These are phyloP conservation scores for Blastomyces parvus DNA, from an alignment of 2,329 filamentous ascomycete genomes.

Conservation along the genomic window DNA sequence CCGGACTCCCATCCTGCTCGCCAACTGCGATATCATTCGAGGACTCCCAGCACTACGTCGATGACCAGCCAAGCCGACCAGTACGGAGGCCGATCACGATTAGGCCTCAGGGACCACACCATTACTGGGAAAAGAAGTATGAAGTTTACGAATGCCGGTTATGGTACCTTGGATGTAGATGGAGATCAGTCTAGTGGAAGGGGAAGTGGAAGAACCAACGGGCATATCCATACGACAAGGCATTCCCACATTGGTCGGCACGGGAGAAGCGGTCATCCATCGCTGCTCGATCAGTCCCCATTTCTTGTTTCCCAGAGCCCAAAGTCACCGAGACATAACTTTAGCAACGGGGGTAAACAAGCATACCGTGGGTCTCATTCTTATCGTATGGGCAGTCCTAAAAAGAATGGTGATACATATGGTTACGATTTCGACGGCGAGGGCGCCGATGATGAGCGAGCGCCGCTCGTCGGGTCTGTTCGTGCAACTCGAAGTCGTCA, in stretches of 20 bases:
- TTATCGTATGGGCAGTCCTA: slow-evolving; percentile 37
- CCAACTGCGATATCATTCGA: slow-evolving; percentile 75
- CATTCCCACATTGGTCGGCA: slow-evolving; percentile 75
- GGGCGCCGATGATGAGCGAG: slow-evolving; percentile 76
- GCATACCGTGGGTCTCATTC: slow-evolving; percentile 55
- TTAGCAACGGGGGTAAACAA: slow-evolving; percentile 48
- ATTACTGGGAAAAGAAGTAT: slow-evolving; percentile 78
- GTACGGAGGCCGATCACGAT: slow-evolving; percentile 48
- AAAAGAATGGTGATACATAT: slow-evolving; percentile 54
- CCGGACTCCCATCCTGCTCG: slow-evolving; percentile 46
- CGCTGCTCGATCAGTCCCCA: slow-evolving; percentile 68
- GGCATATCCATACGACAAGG: slow-evolving; percentile 52
- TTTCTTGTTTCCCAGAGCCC: slow-evolving; percentile 52
- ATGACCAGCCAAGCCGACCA: slow-evolving; percentile 44
- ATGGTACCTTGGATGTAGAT: slow-evolving; percentile 52
- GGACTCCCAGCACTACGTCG: slow-evolving; percentile 89
- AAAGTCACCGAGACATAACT: slow-evolving; percentile 50
- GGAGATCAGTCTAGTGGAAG: slow-evolving; percentile 55
- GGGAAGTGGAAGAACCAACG: slow-evolving; percentile 52
- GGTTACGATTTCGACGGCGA: slow-evolving; percentile 75
- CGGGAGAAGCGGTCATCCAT: slow-evolving; percentile 61
- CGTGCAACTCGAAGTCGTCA: slow-evolving; percentile 52
- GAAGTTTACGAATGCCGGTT: slow-evolving; percentile 73
- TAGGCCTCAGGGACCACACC: slow-evolving; percentile 52
- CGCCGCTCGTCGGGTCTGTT: slow-evolving; percentile 61